A percentile compares a stretch with the other conserved stretches of the same genome.
Evolutionary conservation across 306 rosid species (phyloP).

Genomic region (Quillaja saponaria): DNA sequence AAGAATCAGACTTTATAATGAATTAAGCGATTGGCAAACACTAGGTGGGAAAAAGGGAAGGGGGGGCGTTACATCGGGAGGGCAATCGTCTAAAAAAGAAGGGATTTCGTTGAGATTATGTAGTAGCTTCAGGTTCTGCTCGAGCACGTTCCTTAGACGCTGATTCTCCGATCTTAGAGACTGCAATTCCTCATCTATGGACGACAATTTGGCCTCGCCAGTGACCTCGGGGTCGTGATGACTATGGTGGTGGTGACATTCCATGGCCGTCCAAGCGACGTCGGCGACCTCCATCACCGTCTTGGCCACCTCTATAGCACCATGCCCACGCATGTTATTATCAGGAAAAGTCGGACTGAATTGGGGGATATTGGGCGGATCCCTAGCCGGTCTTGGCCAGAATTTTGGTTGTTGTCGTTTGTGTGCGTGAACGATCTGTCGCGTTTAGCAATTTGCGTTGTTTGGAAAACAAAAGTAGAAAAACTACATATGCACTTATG

Average conservation of each 20-base stretch:
- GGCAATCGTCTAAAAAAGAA: slow-evolving; percentile 59
- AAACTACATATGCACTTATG: too few relatives aligned
- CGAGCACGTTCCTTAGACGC: slow-evolving; percentile 66
- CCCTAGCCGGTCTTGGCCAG: background rate
- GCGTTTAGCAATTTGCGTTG: background rate
- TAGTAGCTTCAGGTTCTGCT: slow-evolving; percentile 71
- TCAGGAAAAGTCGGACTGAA: background rate
- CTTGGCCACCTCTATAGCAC: slow-evolving; percentile 74
- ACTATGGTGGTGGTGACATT: slow-evolving; percentile 46
- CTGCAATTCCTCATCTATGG: slow-evolving; percentile 48
- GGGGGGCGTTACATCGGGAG: slow-evolving; percentile 64
- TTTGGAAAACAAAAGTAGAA: too few relatives aligned
- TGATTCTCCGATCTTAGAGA: slow-evolving; percentile 73
- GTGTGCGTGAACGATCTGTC: background rate
- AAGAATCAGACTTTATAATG: background rate
- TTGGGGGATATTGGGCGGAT: slow-evolving; percentile 13
- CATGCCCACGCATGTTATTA: slow-evolving; percentile 53
- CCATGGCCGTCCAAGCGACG: slow-evolving; percentile 85
- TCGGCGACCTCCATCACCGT: slow-evolving; percentile 97
- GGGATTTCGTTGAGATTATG: slow-evolving; percentile 68
- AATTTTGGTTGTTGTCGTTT: slow-evolving; percentile 4
- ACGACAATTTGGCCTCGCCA: slow-evolving; percentile 10
- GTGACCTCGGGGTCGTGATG: background rate
- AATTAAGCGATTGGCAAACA: background rate
- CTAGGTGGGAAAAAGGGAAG: background rate